Evolutionary conservation across 306 rosid species (phyloP).

Genomic region (Quercus alba): DNA sequence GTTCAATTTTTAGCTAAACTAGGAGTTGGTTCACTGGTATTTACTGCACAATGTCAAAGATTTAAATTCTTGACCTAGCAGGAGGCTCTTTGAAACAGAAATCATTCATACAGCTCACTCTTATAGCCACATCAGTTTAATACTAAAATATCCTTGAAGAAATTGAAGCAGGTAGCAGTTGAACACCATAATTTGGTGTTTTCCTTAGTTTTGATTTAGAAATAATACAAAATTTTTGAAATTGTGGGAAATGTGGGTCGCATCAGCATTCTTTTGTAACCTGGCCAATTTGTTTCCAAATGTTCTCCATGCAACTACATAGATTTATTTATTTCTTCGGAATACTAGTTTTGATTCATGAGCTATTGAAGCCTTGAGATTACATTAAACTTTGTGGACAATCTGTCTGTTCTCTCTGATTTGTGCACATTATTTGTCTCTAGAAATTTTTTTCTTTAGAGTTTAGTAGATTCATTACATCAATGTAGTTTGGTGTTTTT

Average conservation of each 20-base stretch:
- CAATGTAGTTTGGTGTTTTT: background rate
- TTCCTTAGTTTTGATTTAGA: background rate
- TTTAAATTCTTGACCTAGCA: background rate
- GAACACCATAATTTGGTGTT: background rate
- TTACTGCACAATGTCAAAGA: conserved; percentile 15
- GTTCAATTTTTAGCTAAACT: background rate
- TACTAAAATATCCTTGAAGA: background rate
- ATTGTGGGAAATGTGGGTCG: background rate
- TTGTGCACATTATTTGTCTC: background rate
- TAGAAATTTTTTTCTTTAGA: background rate
- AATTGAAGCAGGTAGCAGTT: background rate
- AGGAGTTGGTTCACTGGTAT: conserved; percentile 17
- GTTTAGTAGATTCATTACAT: background rate
- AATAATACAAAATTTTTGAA: background rate
- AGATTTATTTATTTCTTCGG: background rate
- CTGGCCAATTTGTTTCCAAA: background rate
- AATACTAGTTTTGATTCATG: background rate
- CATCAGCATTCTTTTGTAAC: background rate
- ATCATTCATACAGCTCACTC: conserved; percentile 2
- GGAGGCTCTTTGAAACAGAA: conserved; percentile 11
- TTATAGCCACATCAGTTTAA: background rate
- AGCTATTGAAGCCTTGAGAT: background rate
- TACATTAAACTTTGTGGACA: background rate
- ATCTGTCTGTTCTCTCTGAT: background rate
- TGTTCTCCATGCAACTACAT: background rate